These are phyloP conservation scores for Coemansia sp. DNA, from an alignment of 192 early-diverging fungal genomes.

Conservation along the genomic window DNA sequence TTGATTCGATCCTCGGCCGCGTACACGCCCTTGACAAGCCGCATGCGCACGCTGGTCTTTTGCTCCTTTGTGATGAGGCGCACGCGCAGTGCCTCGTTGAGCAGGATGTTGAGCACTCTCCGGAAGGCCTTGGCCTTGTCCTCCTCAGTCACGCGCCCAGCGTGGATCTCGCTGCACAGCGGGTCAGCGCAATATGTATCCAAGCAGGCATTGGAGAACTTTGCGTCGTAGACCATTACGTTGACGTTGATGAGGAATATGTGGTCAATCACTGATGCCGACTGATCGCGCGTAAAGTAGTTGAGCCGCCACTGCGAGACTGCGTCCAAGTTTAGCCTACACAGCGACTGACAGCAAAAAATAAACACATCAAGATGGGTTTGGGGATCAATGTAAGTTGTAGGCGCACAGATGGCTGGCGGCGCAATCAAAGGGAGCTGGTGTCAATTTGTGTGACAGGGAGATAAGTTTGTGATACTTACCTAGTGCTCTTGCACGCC, in stretches of 20 bases:
- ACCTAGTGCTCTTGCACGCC: conserved; percentile 56
- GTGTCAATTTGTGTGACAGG: conserved; percentile 2
- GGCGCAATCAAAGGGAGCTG: not conserved
- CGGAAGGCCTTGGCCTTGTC: conserved; percentile 59
- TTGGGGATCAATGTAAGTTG: conserved; percentile 1
- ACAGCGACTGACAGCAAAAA: conserved; percentile 4
- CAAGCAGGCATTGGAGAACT: conserved; percentile 48
- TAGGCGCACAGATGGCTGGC: not conserved
- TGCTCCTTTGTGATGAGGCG: conserved; percentile 54
- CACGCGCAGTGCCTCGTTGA: conserved; percentile 58
- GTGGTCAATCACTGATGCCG: conserved; percentile 55
- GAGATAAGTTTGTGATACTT: conserved; percentile 17
- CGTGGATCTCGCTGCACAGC: conserved; percentile 57
- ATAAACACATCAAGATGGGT: not conserved
- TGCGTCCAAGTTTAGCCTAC: conserved; percentile 54
- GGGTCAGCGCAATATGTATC: conserved; percentile 55
- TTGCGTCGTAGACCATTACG: conserved; percentile 54
- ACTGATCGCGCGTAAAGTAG: conserved; percentile 53
- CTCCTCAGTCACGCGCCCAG: conserved; percentile 46
- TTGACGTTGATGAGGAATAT: conserved; percentile 56
- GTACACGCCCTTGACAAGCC: conserved; percentile 47
- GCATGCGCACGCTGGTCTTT: conserved; percentile 49
- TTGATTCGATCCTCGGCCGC: conserved; percentile 50
- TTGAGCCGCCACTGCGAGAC: conserved; percentile 60
- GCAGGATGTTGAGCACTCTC: conserved; percentile 52